Evolutionary conservation across 1,284 basidiomycete species (phyloP).

Genomic region (Takashimella koratensis): DNA sequence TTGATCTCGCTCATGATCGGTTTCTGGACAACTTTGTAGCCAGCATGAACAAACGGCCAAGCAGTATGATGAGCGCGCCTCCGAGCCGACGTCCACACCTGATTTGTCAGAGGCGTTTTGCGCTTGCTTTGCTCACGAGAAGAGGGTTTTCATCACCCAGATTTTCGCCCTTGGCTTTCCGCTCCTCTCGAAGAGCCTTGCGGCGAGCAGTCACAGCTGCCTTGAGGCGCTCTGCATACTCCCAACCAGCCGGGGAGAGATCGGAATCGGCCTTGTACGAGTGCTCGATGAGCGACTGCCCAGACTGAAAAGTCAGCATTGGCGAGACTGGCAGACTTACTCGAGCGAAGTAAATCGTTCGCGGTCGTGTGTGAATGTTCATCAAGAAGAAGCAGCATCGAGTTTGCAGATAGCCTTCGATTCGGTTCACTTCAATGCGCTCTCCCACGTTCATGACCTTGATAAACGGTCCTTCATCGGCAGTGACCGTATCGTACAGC

Average conservation of each 20-base stretch:
- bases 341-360: conserved; percentile 89
- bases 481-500: conserved; percentile 64
- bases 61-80: conserved; percentile 90
- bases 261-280: conserved; percentile 99
- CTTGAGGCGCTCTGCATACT: conserved; percentile 82
- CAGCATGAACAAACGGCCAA: conserved; percentile 77
- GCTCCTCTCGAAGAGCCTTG: conserved; percentile 55
- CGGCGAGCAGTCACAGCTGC: conserved; percentile 78
- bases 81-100: conserved; percentile 97
- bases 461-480: conserved; percentile 79
- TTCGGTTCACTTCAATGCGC: conserved; percentile 83
- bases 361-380: conserved; percentile 91
- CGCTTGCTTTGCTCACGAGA: conserved; percentile 56
- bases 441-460: conserved; percentile 96
- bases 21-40: conserved; percentile 83
- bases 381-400: conserved; percentile 74
- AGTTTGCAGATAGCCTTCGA: conserved; percentile 63
- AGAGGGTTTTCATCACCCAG: conserved; percentile 62
- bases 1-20: conserved; percentile 97
- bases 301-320: conserved; percentile 56
- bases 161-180: conserved; percentile 56
- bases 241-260: conserved; percentile 89
- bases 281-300: conserved; percentile 94
- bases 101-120: background rate
- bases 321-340: conserved; percentile 55